Base-by-base conservation (phyloP, 1,284 basidiomycete species). In the Gymnopus androsaceus region DNA sequence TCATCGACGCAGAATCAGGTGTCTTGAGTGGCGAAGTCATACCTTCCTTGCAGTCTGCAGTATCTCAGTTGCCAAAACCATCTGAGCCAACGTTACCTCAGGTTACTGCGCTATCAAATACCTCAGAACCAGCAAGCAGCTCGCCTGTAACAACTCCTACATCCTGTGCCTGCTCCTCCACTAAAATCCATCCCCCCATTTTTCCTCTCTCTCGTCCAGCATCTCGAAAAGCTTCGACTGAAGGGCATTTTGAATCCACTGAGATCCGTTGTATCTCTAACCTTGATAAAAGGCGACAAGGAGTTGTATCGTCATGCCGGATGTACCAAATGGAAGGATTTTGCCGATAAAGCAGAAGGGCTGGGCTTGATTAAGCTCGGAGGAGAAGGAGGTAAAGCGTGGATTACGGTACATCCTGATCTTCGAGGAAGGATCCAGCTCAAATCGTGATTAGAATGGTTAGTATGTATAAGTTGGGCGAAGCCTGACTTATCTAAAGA, bases 311-410 rank as follows among this genome's bases (percentile, higher is more conserved):
- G 64, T 57, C 69, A 69, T 12, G 78, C 74, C 0, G 78, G 78
- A 12, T 74, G 75, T 31, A 58, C 65, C 1, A 73, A 62, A 37
- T 84, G 84, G 61, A 73, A 69, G 46, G 67, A 78, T 28, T 85
- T 82, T 59, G 62, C 69, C 8, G 64, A 64, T 12, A 57, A 79
- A 25, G 84, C 84, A 9, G 72, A 77, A 60, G 63, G 74, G 49
- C 66, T 64, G 6, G 77, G 75, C 2, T 63, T 86, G 15, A 66
- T 86, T 25, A 67, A 70, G n/a, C 68, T 82, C 5, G 81, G 83
- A 14, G 80, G 79, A 3, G 58, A 14, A 30, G 66, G 68, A 1
- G 72, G 66, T 0, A 61, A 66, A 3, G 72, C 75, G 12, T 85
- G 83, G 82, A 79, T 85, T 46, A 63, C 70, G 1, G 63, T 85